phyloP scores from a whole-genome alignment of 2,329 filamentous ascomycete species.

The Eutypa lata region DNA sequence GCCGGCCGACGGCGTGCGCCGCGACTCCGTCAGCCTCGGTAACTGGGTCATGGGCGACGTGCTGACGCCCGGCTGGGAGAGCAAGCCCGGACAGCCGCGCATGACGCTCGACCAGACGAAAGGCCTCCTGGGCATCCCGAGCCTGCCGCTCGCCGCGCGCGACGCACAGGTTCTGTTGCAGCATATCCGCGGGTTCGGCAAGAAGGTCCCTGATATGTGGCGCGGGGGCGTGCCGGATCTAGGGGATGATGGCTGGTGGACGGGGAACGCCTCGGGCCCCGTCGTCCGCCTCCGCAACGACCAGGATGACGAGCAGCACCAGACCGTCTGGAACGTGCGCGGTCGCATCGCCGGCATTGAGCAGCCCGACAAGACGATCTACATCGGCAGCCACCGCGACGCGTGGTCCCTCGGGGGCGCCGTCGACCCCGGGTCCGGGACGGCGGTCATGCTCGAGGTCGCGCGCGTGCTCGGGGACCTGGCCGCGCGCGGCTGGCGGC shows the following conservation, averaged over 20 bases:
- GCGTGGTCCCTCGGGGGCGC: conserved; percentile 86
- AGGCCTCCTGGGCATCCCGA: conserved; percentile 80
- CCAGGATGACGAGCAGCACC: conserved; percentile 78
- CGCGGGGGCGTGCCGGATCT: conserved; percentile 72
- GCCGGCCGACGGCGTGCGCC: conserved; percentile 77
- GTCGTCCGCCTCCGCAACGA: conserved; percentile 79
- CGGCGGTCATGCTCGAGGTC: conserved; percentile 87
- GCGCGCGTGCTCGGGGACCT: conserved; percentile 81
- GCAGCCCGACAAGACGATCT: conserved; percentile 75
- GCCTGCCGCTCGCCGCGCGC: conserved; percentile 83
- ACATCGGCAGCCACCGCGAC: conserved; percentile 92
- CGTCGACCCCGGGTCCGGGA: conserved; percentile 81
- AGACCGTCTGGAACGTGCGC: conserved; percentile 90
- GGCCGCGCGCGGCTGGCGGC: conserved; percentile 75
- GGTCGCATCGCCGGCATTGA: conserved; percentile 83
- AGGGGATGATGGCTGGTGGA: conserved; percentile 66
- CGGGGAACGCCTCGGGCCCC: conserved; percentile 72
- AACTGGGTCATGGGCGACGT: conserved; percentile 86
- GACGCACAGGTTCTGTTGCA: conserved; percentile 80
- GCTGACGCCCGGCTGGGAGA: conserved; percentile 85
- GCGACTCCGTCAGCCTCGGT: conserved; percentile 76
- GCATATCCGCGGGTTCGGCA: conserved; percentile 71
- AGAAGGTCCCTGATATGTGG: conserved; percentile 68
- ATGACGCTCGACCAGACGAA: conserved; percentile 67
- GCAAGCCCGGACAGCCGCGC: conserved; percentile 61